Evolutionary conservation across 352 stramenopile genomes (phyloP).

Genomic region (Globisporangium iwayamae): DNA sequence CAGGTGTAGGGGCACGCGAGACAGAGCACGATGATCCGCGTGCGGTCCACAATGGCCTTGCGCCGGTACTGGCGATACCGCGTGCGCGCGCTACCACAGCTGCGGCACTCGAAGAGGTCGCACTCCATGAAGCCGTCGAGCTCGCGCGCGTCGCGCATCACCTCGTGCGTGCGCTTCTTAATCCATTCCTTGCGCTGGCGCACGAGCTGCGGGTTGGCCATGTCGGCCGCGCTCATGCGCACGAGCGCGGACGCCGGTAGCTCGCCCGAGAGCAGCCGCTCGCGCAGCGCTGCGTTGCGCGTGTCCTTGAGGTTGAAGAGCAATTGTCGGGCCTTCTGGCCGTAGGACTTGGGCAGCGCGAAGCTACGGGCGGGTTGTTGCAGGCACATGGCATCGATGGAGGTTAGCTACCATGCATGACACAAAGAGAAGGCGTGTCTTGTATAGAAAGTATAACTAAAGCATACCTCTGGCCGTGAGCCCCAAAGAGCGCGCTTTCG

Average conservation of each 20-base stretch:
- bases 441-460: neutral
- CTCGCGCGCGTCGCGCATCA: constrained; percentile 68
- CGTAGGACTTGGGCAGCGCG: constrained; percentile 73
- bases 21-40: constrained; percentile 80
- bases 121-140: constrained; percentile 71
- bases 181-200: constrained; percentile 83
- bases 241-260: constrained; percentile 51
- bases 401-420: neutral
- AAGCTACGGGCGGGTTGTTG: constrained; percentile 25
- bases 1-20: constrained; percentile 71
- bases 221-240: constrained; percentile 73
- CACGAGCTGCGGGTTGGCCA: constrained; percentile 85
- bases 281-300: constrained; percentile 60
- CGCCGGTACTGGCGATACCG: constrained; percentile 79
- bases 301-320: constrained; percentile 83
- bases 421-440: neutral
- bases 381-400: neutral
- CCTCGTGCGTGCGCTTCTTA: constrained; percentile 78
- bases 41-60: constrained; percentile 82
- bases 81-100: constrained; percentile 67
- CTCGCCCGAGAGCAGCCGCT: constrained; percentile 63
- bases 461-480: constrained; percentile 48
- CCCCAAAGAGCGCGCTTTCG: constrained; percentile 53
- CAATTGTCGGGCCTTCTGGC: constrained; percentile 73
- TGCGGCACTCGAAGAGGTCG: constrained; percentile 80